A percentile compares a stretch with the other conserved stretches of the same genome.
These are phyloP conservation scores for Malus orientalis DNA, from an alignment of 306 rosid species.

Conservation along the genomic window DNA sequence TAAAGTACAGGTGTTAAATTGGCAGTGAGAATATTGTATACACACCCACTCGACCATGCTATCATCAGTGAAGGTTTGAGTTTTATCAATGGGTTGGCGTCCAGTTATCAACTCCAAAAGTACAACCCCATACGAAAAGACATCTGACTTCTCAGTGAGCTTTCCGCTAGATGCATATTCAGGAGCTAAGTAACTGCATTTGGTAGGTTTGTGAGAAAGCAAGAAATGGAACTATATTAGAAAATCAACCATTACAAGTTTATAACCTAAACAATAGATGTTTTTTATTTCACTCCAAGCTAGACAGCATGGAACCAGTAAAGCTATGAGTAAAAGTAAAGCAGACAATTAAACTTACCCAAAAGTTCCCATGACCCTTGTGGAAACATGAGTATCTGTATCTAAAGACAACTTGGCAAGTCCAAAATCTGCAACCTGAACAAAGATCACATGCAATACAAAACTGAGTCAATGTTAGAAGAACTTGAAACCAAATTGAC, in stretches of 20 bases:
- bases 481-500: neutral
- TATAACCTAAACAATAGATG: neutral
- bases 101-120: constrained; percentile 70
- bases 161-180: constrained; percentile 67
- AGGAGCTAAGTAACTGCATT: constrained; percentile 59
- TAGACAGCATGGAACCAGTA: neutral
- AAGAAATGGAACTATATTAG: neutral
- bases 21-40: constrained; percentile 1
- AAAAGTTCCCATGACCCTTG: constrained; percentile 68
- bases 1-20: neutral
- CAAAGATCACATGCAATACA: neutral
- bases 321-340: neutral
- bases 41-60: constrained; percentile 68
- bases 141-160: constrained; percentile 62
- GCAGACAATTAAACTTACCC: constrained; percentile 33
- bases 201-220: neutral
- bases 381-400: constrained; percentile 55
- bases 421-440: constrained; percentile 68
- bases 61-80: constrained; percentile 36
- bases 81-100: constrained; percentile 39
- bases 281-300: neutral
- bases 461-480: neutral
- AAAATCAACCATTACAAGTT: neutral
- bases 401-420: constrained; percentile 49
- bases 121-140: constrained; percentile 60